Conservation (phyloP, 2,329 filamentous ascomycete species). For the Beauveria sp. region DNA sequence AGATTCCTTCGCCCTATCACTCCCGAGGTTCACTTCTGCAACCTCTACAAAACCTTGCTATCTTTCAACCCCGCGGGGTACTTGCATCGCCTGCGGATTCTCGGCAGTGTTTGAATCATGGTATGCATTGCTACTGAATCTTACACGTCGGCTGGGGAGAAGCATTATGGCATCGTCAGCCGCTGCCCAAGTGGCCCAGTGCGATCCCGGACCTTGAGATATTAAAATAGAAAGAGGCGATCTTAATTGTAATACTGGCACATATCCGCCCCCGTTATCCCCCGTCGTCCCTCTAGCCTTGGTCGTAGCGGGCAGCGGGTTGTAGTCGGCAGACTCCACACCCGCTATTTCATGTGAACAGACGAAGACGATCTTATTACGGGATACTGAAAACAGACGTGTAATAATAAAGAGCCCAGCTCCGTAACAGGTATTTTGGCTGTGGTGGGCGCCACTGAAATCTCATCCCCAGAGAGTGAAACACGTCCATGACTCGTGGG, state of each 20-base stretch:
- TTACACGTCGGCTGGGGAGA: background rate
- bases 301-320: background rate
- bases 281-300: background rate
- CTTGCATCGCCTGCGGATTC: background rate
- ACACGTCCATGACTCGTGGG: constrained; percentile 7
- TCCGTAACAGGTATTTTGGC: background rate
- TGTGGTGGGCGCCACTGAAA: background rate
- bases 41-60: background rate
- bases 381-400: constrained; percentile 6
- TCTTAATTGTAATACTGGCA: background rate
- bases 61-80: background rate
- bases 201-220: background rate
- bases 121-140: background rate
- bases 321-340: constrained; percentile 5
- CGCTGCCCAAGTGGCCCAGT: background rate
- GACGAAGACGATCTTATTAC: constrained; percentile 9
- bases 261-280: background rate
- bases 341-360: constrained; percentile 8
- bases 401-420: constrained; percentile 1
- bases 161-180: background rate
- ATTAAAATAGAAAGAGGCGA: background rate
- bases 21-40: constrained; percentile 6
- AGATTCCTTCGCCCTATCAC: background rate
- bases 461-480: background rate
- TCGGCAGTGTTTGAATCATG: background rate